These are phyloP conservation scores for Aspergillus caelatus DNA, from an alignment of 2,329 filamentous ascomycete species.

Conservation along the genomic window DNA sequence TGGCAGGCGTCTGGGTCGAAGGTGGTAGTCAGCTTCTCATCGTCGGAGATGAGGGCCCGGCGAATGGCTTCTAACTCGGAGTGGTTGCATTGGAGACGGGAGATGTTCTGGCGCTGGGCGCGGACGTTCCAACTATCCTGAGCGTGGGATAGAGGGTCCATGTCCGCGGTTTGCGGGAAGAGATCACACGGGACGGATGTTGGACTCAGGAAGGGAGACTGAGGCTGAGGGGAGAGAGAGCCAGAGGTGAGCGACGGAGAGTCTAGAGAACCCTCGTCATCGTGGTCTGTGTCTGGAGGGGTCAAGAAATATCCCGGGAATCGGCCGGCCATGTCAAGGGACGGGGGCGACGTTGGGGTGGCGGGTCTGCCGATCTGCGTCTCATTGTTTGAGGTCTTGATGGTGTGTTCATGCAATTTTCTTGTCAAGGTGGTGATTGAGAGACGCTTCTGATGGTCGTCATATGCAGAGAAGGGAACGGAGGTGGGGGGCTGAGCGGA, in stretches of 20 bases:
- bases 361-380: conserved; percentile 15
- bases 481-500: conserved; percentile 44
- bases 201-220: conserved; percentile 31
- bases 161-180: conserved; percentile 10
- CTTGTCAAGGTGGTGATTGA: conserved; percentile 45
- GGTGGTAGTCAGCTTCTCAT: conserved; percentile 20
- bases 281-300: conserved; percentile 42
- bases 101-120: conserved; percentile 42
- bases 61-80: conserved; percentile 41
- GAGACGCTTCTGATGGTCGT: conserved; percentile 34
- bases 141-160: conserved; percentile 1
- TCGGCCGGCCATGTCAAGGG: conserved; percentile 8
- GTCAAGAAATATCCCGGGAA: conserved; percentile 37
- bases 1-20: conserved; percentile 36
- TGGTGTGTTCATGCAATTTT: conserved; percentile 45
- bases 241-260: conserved; percentile 62
- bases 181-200: conserved; percentile 33
- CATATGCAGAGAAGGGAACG: conserved; percentile 47
- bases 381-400: conserved; percentile 28
- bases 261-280: conserved; percentile 43
- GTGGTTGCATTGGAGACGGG: conserved; percentile 43
- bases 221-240: conserved; percentile 41
- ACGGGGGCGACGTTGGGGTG: conserved; percentile 21
- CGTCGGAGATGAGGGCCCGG: conserved; percentile 35
- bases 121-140: conserved; percentile 32